These are phyloP conservation scores for Macrophomina tecta DNA, from an alignment of 2,329 filamentous ascomycete genomes.

Conservation along the genomic window DNA sequence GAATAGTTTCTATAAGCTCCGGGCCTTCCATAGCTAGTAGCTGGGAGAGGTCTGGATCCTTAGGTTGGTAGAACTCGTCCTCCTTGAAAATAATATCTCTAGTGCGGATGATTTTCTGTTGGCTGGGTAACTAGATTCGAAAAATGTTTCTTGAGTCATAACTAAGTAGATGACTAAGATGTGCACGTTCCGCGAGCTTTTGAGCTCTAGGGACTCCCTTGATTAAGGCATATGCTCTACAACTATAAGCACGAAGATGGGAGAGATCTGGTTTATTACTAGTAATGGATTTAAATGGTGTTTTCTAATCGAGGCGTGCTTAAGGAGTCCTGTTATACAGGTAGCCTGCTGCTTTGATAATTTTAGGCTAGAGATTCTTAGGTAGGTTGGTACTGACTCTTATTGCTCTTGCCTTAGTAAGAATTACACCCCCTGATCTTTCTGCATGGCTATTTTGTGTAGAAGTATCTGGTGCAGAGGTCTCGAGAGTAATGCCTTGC, in stretches of 20 bases:
- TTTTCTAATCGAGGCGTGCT: constrained; percentile 3
- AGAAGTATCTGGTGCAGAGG: not conserved
- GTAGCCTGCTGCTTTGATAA: not conserved
- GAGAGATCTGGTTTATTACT: constrained; percentile 1
- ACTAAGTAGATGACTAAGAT: constrained; percentile 3
- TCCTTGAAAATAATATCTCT: constrained; percentile 16
- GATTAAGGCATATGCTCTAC: constrained; percentile 1
- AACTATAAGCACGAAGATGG: not conserved
- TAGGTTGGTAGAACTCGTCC: constrained; percentile 6
- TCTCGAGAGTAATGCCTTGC: not conserved
- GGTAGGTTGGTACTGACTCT: not conserved
- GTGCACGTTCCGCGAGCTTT: not conserved
- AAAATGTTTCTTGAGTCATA: constrained; percentile 16
- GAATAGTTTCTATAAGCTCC: not conserved
- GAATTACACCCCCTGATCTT: not conserved
- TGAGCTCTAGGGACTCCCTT: not conserved
- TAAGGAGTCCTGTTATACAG: not conserved
- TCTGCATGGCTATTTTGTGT: not conserved
- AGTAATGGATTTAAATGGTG: constrained; percentile 3
- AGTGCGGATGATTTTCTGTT: not conserved
- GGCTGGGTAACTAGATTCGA: constrained; percentile 7
- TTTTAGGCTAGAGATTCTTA: not conserved
- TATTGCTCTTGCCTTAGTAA: not conserved
- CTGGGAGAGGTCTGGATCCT: not conserved
- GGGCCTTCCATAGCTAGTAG: not conserved